Percentiles rank a stretch among this genome's conserved stretches.
phyloP scores from a whole-genome alignment of 2,329 filamentous ascomycete species.

The Ramularia endophylla region DNA sequence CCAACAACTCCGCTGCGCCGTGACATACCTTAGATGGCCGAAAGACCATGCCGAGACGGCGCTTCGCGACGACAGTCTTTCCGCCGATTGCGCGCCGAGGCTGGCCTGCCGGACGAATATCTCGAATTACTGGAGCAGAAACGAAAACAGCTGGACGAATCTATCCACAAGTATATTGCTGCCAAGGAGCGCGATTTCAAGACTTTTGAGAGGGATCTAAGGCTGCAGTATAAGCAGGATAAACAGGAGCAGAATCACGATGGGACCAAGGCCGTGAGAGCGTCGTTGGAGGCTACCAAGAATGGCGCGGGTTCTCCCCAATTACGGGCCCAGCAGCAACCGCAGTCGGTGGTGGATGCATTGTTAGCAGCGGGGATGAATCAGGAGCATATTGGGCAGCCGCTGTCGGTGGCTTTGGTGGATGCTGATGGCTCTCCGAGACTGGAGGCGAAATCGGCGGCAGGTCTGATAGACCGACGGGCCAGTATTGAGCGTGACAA shows the following conservation, averaged over 20 bases:
- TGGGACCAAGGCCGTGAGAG: too few species aligned
- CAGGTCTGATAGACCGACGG: slow-evolving; percentile 22
- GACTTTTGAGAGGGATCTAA: slow-evolving; percentile 30
- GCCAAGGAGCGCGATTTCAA: slow-evolving; percentile 34
- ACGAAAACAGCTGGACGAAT: slow-evolving; percentile 32
- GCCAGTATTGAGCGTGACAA: slow-evolving; percentile 26
- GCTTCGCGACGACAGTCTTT: slow-evolving; percentile 16
- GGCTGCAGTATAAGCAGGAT: slow-evolving; percentile 15
- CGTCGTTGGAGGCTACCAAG: not conserved
- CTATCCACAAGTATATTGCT: slow-evolving; percentile 34
- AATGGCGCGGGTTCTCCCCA: slow-evolving; percentile 8
- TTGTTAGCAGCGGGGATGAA: slow-evolving; percentile 19
- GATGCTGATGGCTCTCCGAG: slow-evolving; percentile 11
- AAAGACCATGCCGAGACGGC: slow-evolving; percentile 13
- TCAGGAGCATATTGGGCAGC: slow-evolving; percentile 17
- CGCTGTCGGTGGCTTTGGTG: slow-evolving; percentile 12
- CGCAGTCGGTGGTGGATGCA: slow-evolving; percentile 18
- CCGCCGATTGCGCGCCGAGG: slow-evolving; percentile 16
- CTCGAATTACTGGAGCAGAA: slow-evolving; percentile 31
- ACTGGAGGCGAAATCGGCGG: slow-evolving; percentile 12
- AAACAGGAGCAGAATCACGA: not conserved
- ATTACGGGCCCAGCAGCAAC: slow-evolving; percentile 3
- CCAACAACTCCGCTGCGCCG: too few species aligned
- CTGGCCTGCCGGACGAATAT: slow-evolving; percentile 26
- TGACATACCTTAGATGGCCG: too few species aligned